Conservation (phyloP, 1,284 basidiomycete species). For the Microbotryum silenes-acaulis region DNA sequence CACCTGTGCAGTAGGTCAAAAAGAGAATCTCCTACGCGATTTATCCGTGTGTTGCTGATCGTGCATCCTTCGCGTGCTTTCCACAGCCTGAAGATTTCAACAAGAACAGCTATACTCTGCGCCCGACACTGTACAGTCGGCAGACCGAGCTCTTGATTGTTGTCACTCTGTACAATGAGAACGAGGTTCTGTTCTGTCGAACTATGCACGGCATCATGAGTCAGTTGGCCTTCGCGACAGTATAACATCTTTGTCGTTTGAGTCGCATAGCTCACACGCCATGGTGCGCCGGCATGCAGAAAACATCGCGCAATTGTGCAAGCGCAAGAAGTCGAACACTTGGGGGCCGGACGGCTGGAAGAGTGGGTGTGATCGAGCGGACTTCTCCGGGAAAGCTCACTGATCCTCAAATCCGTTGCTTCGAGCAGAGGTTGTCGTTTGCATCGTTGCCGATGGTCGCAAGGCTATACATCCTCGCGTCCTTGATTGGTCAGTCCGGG, state of each 20-base stretch:
- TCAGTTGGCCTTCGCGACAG: slow-evolving; percentile 16
- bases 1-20: slow-evolving; percentile 57
- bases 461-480: slow-evolving; percentile 88
- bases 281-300: slow-evolving; percentile 38
- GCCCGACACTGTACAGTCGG: slow-evolving; percentile 71
- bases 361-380: slow-evolving; percentile 51
- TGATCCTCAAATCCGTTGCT: background rate
- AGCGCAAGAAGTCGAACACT: slow-evolving; percentile 83
- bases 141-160: slow-evolving; percentile 89
- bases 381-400: background rate
- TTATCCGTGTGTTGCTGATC: background rate
- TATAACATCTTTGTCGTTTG: background rate
- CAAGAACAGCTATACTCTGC: slow-evolving; percentile 67
- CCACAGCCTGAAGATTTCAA: slow-evolving; percentile 75
- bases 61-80: background rate
- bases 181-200: slow-evolving; percentile 85
- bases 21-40: too few relatives aligned
- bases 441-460: slow-evolving; percentile 90
- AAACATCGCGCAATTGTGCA: slow-evolving; percentile 60
- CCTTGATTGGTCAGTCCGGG: slow-evolving; percentile 61
- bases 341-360: slow-evolving; percentile 98
- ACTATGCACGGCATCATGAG: slow-evolving; percentile 93
- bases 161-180: slow-evolving; percentile 95
- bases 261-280: background rate
- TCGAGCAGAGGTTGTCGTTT: slow-evolving; percentile 68